Base-by-base conservation (phyloP, 1,284 basidiomycete species). In the Inonotus obliquus region DNA sequence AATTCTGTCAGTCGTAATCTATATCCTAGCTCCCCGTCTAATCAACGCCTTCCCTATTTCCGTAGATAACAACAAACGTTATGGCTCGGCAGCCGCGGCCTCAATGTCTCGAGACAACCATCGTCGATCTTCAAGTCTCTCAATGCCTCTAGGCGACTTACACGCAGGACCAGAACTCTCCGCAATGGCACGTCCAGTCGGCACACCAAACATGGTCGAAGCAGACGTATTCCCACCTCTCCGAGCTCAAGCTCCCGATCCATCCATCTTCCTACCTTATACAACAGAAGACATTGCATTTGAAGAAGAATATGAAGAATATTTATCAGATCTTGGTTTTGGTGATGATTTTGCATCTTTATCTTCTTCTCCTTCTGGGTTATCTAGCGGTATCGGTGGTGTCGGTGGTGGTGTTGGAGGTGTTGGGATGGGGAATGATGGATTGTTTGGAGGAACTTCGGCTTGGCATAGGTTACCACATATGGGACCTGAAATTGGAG, bases 291-390 rank as follows among this genome's bases (percentile, higher is more conserved):
- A 92, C 69, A 88, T 92, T 63, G 90, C 89, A 1, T 92, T 92
- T 66, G 90, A 92, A 70, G 90, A 92, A 69, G 91, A 93, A 69
- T 93, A 92, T 68, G 91, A 93, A 72, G 91, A 93, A 69, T 92
- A 92, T 69, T 74, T 92, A 32, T 89, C 86, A n/a, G 89, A 91
- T 70, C 75, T 92, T 21, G 89, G 89, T 17, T 88, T 82, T 79
- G 82, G 85, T 13, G 61, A 64, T 32, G 71, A 68, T 7, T 68
- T 72, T 37, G 61, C 67, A 35, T 52, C 60, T 14, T 65, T 55
- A 13, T 52, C 51, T 14, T 48, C 45, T 2, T 19, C 23, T n/a
- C n/a, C n/a, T n/a, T 17, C 17, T 5, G 21, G 17, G 41, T 4
- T 17, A n/a, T 17, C 41, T 45, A n/a, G 17, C 14, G 41, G 21